phyloP scores from a whole-genome alignment of 2,329 filamentous ascomycete species.

The Xylaria sp. region DNA sequence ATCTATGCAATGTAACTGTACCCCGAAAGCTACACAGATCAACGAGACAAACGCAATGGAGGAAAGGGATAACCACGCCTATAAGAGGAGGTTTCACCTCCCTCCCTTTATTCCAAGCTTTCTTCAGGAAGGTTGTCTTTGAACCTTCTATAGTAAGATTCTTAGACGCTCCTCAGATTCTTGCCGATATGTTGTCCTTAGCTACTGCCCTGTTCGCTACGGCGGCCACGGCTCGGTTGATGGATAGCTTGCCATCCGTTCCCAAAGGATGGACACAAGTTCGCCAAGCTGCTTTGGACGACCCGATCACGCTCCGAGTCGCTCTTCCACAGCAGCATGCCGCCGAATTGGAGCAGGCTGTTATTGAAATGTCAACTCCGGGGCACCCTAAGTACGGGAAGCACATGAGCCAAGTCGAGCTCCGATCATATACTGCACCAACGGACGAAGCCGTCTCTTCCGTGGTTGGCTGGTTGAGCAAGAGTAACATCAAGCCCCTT shows the following conservation, averaged over 20 bases:
- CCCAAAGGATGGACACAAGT: constrained; percentile 46
- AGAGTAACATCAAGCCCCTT: constrained; percentile 51
- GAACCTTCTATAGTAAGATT: constrained; percentile 18
- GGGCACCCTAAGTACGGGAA: constrained; percentile 58
- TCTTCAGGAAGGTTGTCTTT: constrained; percentile 18
- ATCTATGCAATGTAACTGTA: constrained; percentile 27
- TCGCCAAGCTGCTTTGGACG: constrained; percentile 41
- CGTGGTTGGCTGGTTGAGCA: constrained; percentile 58
- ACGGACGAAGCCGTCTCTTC: constrained; percentile 52
- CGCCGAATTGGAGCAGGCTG: constrained; percentile 54
- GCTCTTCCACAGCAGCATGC: constrained; percentile 46
- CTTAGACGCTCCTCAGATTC: constrained; percentile 18
- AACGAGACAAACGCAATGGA: constrained; percentile 6
- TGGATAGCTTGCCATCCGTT: constrained; percentile 44
- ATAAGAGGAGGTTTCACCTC: constrained; percentile 28
- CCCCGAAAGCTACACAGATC: constrained; percentile 20
- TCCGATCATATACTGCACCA: constrained; percentile 60
- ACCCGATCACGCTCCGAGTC: constrained; percentile 42
- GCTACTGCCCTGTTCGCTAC: constrained; percentile 43
- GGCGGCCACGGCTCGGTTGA: constrained; percentile 46
- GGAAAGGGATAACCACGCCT: constrained; percentile 12
- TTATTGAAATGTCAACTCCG: constrained; percentile 62
- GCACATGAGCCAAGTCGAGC: constrained; percentile 59
- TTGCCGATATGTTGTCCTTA: constrained; percentile 42
- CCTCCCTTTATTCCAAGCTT: not conserved